Evolutionary conservation across 2,329 filamentous ascomycete genomes (phyloP), one percentile per base, ranked within the genome.

Genomic region (Penicillium oxalicum): DNA sequence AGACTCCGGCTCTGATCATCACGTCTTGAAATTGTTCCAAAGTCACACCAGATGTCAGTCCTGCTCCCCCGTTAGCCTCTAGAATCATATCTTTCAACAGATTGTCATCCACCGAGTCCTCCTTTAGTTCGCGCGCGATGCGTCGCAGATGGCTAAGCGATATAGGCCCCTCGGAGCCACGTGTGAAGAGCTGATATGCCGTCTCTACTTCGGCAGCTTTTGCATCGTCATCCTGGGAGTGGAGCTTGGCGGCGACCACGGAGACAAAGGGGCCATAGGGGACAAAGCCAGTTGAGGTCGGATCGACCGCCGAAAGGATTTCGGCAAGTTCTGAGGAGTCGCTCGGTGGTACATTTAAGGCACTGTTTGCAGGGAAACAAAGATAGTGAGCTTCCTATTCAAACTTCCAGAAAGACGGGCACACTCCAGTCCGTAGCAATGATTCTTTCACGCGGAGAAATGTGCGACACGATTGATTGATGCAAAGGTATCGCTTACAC

Each of bases 21-120:
- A 95, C 87, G 47, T 81, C 81, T 69, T 90, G 86, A 70, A 95
- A 95, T 63, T 96, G 88, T 45, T 87, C 84, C 62, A 84, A 75
- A 36, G 76, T 81, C 8, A 95, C 91, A 6, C 87, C 88, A 48
- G 75, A 79, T 34, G 76, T 80, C 9, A 87, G 79, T 12, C 86
- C 84, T 4, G 78, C 82, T 1, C 88, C 89, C 2, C 87, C 88
- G 68, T 94, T 96, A 42, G 91, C 93, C 75, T 97, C 91, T 42
- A 90, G 74, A 49, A 98, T 86, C 93, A 98, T 98, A 73, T 96
- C 90, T 72, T 81, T 82, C 63, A 98, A 73, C 63, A 95, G 71
- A 42, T 88, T 84, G 61, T 97, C 93, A 50, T 82, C 81, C 25
- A 95, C 84, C 53, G 53, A 59, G 44, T 84, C 88, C 70, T 95